Evolutionary conservation across 2,329 filamentous ascomycete species (phyloP).

Genomic region (Pyrenochaeta sp.): DNA sequence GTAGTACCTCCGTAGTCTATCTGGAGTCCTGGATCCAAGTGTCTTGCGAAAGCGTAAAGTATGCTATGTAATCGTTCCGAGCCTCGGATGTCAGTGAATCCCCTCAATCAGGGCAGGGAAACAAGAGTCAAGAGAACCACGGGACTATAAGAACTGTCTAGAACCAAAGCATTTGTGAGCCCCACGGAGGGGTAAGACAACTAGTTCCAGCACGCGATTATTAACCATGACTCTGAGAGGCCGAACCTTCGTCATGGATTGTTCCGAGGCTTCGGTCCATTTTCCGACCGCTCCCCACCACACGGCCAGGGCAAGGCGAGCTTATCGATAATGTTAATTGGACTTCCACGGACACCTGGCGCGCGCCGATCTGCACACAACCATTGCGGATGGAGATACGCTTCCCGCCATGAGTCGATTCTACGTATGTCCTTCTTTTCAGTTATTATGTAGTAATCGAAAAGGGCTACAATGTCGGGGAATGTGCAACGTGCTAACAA

Average conservation of each 20-base stretch:
- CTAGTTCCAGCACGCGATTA: constrained; percentile 20
- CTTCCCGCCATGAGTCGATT: constrained; percentile 56
- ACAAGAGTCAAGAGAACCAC: background rate
- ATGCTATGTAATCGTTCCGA: too few relatives aligned
- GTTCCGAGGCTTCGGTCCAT: constrained; percentile 31
- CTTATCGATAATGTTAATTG: constrained; percentile 34
- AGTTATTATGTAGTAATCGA: too few relatives aligned
- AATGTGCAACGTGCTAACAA: background rate
- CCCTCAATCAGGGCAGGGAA: background rate
- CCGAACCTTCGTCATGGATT: constrained; percentile 5
- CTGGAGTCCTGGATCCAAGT: background rate
- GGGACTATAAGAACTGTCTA: too few relatives aligned
- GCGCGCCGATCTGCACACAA: constrained; percentile 10
- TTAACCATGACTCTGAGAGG: constrained; percentile 25
- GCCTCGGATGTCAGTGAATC: too few relatives aligned
- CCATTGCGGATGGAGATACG: constrained; percentile 13
- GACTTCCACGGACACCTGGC: constrained; percentile 18
- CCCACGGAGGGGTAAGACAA: constrained; percentile 18
- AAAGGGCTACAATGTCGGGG: too few relatives aligned
- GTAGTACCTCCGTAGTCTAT: constrained; percentile 5
- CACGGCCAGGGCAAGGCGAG: constrained; percentile 1
- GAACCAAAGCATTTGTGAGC: too few relatives aligned
- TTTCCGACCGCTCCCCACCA: constrained; percentile 22
- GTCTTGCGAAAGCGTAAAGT: too few relatives aligned
- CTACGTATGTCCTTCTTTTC: constrained; percentile 56